Evolutionary conservation across 2,329 filamentous ascomycete genomes (phyloP).

Genomic region (Exophiala alcalophila): DNA sequence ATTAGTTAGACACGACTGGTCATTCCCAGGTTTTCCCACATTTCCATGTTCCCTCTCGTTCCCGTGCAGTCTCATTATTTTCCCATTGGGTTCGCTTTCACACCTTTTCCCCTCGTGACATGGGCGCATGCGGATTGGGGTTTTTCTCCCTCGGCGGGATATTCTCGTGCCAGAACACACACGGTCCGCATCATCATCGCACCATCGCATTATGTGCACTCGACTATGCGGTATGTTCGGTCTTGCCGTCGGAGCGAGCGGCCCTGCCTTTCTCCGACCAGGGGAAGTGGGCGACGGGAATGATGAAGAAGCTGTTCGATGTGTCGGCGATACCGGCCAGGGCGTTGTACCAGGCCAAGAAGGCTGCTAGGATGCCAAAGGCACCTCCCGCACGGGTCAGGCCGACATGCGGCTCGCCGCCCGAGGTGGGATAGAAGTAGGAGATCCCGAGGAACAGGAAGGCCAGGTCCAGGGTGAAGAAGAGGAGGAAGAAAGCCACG

Average conservation of each 20-base stretch:
- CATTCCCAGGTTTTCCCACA: too few species aligned
- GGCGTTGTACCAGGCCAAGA: constrained; percentile 83
- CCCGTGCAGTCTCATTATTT: background rate
- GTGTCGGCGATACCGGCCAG: constrained; percentile 74
- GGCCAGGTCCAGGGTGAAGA: constrained; percentile 71
- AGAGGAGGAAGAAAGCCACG: constrained; percentile 72
- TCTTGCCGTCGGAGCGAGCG: constrained; percentile 52
- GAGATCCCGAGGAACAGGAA: constrained; percentile 70
- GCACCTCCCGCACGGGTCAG: constrained; percentile 70
- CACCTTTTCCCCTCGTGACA: too few species aligned
- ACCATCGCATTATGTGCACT: too few species aligned
- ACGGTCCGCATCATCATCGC: too few species aligned
- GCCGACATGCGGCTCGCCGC: constrained; percentile 41
- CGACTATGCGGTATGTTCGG: constrained; percentile 38
- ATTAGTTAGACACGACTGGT: too few species aligned
- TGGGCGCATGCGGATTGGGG: too few species aligned
- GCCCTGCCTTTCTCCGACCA: constrained; percentile 79
- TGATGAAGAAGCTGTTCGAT: constrained; percentile 78
- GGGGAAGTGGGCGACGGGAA: constrained; percentile 90
- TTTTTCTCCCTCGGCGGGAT: too few species aligned
- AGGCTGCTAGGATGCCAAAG: constrained; percentile 77
- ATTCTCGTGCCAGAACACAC: background rate
- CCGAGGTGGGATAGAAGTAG: constrained; percentile 55
- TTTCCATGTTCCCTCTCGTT: constrained; percentile 1
- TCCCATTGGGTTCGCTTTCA: too few species aligned